Evolutionary conservation across 2,329 filamentous ascomycete genomes (phyloP).

Genomic region (Xylaria sp.): DNA sequence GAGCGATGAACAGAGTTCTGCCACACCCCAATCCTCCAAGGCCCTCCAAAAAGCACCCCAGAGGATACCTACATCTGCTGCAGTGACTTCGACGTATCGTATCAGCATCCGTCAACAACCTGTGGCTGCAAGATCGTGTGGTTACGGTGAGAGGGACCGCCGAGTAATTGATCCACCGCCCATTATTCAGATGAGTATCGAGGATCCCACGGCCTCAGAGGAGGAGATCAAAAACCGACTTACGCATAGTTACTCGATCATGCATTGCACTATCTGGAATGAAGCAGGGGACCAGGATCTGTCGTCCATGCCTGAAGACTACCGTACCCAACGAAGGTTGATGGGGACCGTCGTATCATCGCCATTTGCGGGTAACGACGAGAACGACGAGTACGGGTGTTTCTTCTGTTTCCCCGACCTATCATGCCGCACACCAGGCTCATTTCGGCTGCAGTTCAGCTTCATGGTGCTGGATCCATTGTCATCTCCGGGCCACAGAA

Average conservation of each 20-base stretch:
- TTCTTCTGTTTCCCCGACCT: constrained; percentile 90
- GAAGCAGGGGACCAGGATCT: constrained; percentile 74
- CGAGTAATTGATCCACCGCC: constrained; percentile 86
- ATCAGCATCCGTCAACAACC: constrained; percentile 81
- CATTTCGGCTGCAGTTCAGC: constrained; percentile 79
- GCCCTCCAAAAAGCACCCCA: constrained; percentile 44
- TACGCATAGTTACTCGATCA: constrained; percentile 73
- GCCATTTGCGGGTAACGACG: constrained; percentile 80
- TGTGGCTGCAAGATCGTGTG: constrained; percentile 80
- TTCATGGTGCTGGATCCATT: constrained; percentile 76
- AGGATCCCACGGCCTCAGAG: constrained; percentile 64
- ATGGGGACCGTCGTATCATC: constrained; percentile 85
- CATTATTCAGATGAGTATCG: constrained; percentile 78
- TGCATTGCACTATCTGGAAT: constrained; percentile 82
- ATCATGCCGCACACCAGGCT: constrained; percentile 80
- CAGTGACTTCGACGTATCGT: constrained; percentile 51
- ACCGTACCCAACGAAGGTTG: constrained; percentile 76
- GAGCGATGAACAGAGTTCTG: constrained; percentile 43
- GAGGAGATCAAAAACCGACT: constrained; percentile 65
- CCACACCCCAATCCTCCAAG: constrained; percentile 39
- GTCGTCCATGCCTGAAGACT: constrained; percentile 77
- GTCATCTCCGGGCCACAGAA: constrained; percentile 64
- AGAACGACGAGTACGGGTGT: constrained; percentile 77
- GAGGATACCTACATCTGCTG: constrained; percentile 30
- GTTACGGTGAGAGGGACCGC: constrained; percentile 84